phyloP scores from a whole-genome alignment of 495 filamentous ascomycete species.

The Aspergillus asperescens region DNA sequence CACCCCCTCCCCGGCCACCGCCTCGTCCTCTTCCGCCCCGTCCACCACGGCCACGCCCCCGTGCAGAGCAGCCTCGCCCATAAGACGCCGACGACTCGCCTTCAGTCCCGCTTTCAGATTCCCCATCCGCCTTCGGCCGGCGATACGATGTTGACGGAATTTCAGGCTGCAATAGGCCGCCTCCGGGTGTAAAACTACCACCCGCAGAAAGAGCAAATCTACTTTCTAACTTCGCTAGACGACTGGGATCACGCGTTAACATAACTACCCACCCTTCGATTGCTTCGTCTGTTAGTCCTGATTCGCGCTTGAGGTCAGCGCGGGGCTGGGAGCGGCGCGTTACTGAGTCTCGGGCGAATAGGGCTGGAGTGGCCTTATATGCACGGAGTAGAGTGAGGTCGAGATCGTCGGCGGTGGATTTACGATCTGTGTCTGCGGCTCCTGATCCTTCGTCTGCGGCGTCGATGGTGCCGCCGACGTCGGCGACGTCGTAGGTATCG shows the following conservation, averaged over 20 bases:
- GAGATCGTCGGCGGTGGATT: slow-evolving; percentile 29
- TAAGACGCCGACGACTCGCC: slow-evolving; percentile 11
- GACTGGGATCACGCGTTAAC: slow-evolving; percentile 64
- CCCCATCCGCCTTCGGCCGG: slow-evolving; percentile 32
- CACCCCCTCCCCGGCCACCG: slow-evolving; percentile 39
- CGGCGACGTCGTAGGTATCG: slow-evolving; percentile 89
- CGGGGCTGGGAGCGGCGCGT: slow-evolving; percentile 61
- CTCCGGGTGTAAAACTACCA: slow-evolving; percentile 33
- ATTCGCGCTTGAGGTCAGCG: slow-evolving; percentile 62
- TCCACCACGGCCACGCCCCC: slow-evolving; percentile 28
- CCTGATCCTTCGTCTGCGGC: slow-evolving; percentile 33
- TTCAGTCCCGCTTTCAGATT: slow-evolving; percentile 29
- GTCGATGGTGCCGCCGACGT: slow-evolving; percentile 85
- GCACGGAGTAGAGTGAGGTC: slow-evolving; percentile 58
- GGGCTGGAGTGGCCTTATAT: slow-evolving; percentile 54
- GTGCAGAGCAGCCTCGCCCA: slow-evolving; percentile 23
- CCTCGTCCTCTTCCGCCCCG: slow-evolving; percentile 43
- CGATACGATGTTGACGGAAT: slow-evolving; percentile 57
- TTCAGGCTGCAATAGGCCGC: slow-evolving; percentile 46
- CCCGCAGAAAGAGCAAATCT: slow-evolving; percentile 57
- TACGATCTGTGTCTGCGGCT: slow-evolving; percentile 36
- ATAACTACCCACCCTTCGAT: slow-evolving; percentile 94
- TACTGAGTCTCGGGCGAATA: slow-evolving; percentile 64
- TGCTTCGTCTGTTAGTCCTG: slow-evolving; percentile 86
- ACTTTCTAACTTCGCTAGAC: slow-evolving; percentile 59